These are phyloP conservation scores for Chlorella vulgaris DNA, from an alignment of 139 green algal species.

Conservation along the genomic window DNA sequence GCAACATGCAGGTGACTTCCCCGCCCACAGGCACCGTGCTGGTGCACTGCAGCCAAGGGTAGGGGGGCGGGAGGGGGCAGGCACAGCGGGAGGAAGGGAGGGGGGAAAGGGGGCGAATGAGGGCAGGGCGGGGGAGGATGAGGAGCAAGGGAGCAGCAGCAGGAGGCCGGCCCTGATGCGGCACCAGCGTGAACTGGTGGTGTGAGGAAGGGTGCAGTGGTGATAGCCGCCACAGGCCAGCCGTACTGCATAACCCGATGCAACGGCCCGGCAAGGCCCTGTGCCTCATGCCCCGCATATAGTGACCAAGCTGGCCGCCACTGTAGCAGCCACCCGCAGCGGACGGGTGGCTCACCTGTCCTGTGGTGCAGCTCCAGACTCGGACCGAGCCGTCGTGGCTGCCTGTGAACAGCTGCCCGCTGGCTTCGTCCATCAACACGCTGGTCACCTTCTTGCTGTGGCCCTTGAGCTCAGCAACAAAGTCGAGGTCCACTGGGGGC, in stretches of 20 bases:
- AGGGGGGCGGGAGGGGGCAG: background rate
- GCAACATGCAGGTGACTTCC: slow-evolving; percentile 69
- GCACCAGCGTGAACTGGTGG: too few species aligned
- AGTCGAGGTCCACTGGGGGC: slow-evolving; percentile 53
- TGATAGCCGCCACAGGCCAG: too few species aligned
- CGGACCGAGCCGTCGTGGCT: slow-evolving; percentile 68
- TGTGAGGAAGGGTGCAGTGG: too few species aligned
- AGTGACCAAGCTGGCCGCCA: too few species aligned
- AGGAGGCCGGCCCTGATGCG: too few species aligned
- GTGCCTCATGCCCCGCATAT: too few species aligned
- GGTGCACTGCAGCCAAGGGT: slow-evolving; percentile 51
- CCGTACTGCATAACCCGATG: too few species aligned
- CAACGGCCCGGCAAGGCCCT: too few species aligned
- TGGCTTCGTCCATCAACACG: slow-evolving; percentile 43
- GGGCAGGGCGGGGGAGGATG: background rate
- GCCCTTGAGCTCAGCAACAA: slow-evolving; percentile 49
- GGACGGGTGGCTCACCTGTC: slow-evolving; percentile 51
- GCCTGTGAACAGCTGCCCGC: slow-evolving; percentile 75
- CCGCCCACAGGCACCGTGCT: slow-evolving; percentile 69
- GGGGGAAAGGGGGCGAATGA: background rate
- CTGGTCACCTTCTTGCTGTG: slow-evolving; percentile 53
- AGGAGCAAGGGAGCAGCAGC: too few species aligned
- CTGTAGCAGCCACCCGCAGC: background rate
- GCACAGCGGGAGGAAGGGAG: too few species aligned
- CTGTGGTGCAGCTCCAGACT: slow-evolving; percentile 68